Evolutionary conservation across 306 rosid genomes (phyloP), one percentile per base, ranked within the genome.

Genomic region (Inga oerstediana): DNA sequence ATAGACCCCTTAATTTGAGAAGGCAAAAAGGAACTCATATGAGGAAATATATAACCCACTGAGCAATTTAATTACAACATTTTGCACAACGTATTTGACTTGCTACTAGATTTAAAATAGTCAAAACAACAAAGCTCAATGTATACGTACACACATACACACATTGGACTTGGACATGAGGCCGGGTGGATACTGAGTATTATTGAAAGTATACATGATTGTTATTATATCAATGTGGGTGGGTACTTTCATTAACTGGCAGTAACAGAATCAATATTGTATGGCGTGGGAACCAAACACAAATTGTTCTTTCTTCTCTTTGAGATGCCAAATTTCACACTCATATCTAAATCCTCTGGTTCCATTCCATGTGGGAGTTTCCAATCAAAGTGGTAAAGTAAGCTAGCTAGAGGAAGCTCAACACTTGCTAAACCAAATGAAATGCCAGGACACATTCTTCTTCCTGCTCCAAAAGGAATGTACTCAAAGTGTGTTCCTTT

Each of bases 361-460:
- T 69, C 16, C 74, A 19, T 37, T 69, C 74, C 74, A 41, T 69
- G 7, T 69, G 74, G 51, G 17, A 69, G 51, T 69, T 69, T 4
- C 74, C 74, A 69, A 39, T 69, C 32, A 20, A 69, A 69, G 51
- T 39, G 51, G 74, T 69, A 41, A 2, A 39, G 11, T 10, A 69
- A 41, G 7, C 30, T 39, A 9, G 74, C 74, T 4, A 69, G 8
- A 69, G 51, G 30, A 69, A 69, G 74, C 32, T 69, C 74, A 69
- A 39, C 9, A 10, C 30, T 41, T 39, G 75, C 75, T 43, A 70
- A 10, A 20, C 75, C 75, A 43, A 70, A 41, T 70, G 52, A 20
- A 70, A 70, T 70, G 2, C 75, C 32, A 3, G 75, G 75, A n/a
- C 75, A 70, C 9, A 41, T 70, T 70, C 75, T 70, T 45, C 75